Percentiles rank a stretch among this genome's conserved stretches.
Evolutionary conservation across 768 basidiomycete species (phyloP).

Genomic region (Leccinum fibrillosum): DNA sequence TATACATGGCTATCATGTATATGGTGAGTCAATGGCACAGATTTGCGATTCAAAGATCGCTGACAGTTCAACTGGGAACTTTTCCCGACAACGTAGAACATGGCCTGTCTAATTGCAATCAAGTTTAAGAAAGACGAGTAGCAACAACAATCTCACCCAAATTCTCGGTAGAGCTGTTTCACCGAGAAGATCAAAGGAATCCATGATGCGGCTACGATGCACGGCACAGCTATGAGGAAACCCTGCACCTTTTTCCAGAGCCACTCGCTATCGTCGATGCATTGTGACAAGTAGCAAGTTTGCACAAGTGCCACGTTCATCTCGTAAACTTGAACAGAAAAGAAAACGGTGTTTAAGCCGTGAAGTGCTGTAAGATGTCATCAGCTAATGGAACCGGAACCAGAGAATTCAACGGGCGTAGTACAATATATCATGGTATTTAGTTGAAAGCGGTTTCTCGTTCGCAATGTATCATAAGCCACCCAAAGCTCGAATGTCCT

Average conservation of each 20-base stretch:
- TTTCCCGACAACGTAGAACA: conserved; percentile 86
- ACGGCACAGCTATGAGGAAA: conserved; percentile 70
- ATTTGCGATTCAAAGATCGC: conserved; percentile 17
- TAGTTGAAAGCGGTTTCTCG: conserved; percentile 34
- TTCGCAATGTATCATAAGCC: conserved; percentile 76
- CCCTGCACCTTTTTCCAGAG: conserved; percentile 60
- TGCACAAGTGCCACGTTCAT: conserved; percentile 56
- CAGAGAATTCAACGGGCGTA: conserved; percentile 14
- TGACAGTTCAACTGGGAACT: conserved; percentile 81
- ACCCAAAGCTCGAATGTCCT: conserved; percentile 79
- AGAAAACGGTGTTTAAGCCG: conserved; percentile 63
- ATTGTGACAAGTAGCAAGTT: conserved; percentile 32
- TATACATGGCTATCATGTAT: conserved; percentile 43
- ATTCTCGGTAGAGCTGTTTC: conserved; percentile 71
- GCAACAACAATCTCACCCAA: conserved; percentile 54
- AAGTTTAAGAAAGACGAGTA: not conserved
- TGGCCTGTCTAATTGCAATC: conserved; percentile 63
- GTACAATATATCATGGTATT: conserved; percentile 32
- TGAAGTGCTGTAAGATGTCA: conserved; percentile 57
- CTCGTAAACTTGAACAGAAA: conserved; percentile 73
- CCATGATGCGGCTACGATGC: conserved; percentile 65
- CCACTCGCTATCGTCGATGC: conserved; percentile 45
- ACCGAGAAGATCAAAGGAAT: conserved; percentile 66
- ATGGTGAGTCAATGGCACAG: not conserved
- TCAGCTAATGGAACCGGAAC: conserved; percentile 3